phyloP scores from a whole-genome alignment of 169 alveolate genomes.

The Cryptosporidium muris region DNA sequence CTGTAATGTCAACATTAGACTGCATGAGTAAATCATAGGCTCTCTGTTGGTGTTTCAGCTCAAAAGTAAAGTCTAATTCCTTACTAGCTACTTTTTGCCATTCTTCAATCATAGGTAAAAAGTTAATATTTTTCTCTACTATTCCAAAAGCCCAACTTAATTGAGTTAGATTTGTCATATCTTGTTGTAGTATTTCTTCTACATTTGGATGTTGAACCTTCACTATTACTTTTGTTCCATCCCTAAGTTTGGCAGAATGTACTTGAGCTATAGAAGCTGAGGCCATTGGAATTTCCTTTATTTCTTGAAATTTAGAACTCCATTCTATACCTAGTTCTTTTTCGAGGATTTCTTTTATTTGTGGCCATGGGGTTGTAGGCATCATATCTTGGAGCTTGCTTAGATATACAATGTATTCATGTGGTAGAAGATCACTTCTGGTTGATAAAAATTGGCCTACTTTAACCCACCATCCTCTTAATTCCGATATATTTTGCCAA shows the following conservation, averaged over 20 bases:
- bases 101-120: constrained; percentile 79
- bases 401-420: constrained; percentile 84
- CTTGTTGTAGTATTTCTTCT: constrained; percentile 80
- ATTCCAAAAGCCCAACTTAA: constrained; percentile 83
- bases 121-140: constrained; percentile 76
- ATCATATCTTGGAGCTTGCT: constrained; percentile 87
- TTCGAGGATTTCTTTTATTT: constrained; percentile 79
- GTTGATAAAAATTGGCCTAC: constrained; percentile 92
- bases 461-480: constrained; percentile 92
- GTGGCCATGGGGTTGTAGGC: constrained; percentile 82
- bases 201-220: constrained; percentile 84
- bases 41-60: constrained; percentile 79
- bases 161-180: constrained; percentile 79
- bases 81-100: constrained; percentile 86
- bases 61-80: constrained; percentile 86
- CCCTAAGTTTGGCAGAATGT: constrained; percentile 78
- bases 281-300: constrained; percentile 81
- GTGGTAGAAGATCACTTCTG: constrained; percentile 87
- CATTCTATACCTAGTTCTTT: constrained; percentile 81
- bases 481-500: constrained; percentile 84
- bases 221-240: constrained; percentile 80
- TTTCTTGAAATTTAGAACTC: constrained; percentile 72
- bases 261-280: constrained; percentile 88
- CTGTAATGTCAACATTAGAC: constrained; percentile 80
- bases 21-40: constrained; percentile 79